A percentile compares a stretch with the other conserved stretches of the same genome.
Conservation (phyloP, 805 yeast species). For the Saccharomycopsis babjevae region DNA sequence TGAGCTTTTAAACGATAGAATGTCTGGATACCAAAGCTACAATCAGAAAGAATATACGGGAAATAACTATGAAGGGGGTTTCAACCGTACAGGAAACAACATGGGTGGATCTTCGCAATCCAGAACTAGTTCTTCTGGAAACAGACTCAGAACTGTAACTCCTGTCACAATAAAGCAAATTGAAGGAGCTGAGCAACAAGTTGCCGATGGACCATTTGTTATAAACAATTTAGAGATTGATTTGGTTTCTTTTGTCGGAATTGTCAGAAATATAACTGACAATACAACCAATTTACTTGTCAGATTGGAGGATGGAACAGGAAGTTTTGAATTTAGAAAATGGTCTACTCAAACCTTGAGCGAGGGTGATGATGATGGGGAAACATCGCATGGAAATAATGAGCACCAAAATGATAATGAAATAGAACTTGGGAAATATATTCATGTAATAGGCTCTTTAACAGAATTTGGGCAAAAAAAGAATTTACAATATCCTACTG, state of each 20-base stretch:
- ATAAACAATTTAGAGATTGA: slow-evolving; percentile 51
- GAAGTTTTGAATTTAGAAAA: slow-evolving; percentile 49
- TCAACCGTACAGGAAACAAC: slow-evolving; percentile 17
- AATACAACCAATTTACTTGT: slow-evolving; percentile 45
- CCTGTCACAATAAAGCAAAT: slow-evolving; percentile 74
- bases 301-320: slow-evolving; percentile 74
- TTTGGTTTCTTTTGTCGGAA: slow-evolving; percentile 58
- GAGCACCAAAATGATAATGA: slow-evolving; percentile 25
- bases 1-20: background rate
- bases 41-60: slow-evolving; percentile 15
- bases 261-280: slow-evolving; percentile 54
- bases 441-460: slow-evolving; percentile 46
- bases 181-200: slow-evolving; percentile 45
- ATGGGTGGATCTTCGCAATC: slow-evolving; percentile 30
- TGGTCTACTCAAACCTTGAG: slow-evolving; percentile 43
- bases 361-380: slow-evolving; percentile 23
- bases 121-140: slow-evolving; percentile 22
- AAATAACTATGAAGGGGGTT: slow-evolving; percentile 14
- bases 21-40: slow-evolving; percentile 18
- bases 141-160: slow-evolving; percentile 28
- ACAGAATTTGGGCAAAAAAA: slow-evolving; percentile 55
- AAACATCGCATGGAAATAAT: slow-evolving; percentile 11
- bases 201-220: slow-evolving; percentile 57
- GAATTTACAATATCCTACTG: slow-evolving; percentile 52
- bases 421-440: slow-evolving; percentile 43